Conservation (phyloP, 2,329 filamentous ascomycete genomes). For the Clarireedia hainanense region DNA sequence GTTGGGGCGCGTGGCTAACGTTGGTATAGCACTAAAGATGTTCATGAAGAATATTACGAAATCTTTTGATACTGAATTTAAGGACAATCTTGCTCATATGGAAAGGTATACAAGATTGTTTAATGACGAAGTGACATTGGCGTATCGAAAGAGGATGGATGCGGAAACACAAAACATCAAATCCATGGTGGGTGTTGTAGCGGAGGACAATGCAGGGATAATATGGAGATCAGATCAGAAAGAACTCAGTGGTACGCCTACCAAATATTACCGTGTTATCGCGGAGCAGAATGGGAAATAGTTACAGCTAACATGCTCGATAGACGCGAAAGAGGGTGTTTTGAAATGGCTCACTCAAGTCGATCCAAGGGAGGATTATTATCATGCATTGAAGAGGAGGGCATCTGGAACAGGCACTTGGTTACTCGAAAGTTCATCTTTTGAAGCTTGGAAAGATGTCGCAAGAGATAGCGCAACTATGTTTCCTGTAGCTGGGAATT, state of each 20-base stretch:
- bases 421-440: neutral
- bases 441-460: neutral
- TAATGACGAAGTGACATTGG: conserved; percentile 7
- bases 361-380: conserved; percentile 2
- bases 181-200: neutral
- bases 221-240: neutral
- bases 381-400: neutral
- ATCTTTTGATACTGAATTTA: conserved; percentile 3
- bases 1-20: neutral
- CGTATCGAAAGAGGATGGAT: conserved; percentile 1
- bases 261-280: too few relatives aligned
- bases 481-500: too few relatives aligned
- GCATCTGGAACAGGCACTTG: neutral
- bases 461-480: too few relatives aligned
- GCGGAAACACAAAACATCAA: neutral
- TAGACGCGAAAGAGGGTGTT: neutral
- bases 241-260: neutral
- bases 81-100: conserved; percentile 4
- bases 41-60: conserved; percentile 3
- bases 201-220: neutral
- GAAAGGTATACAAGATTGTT: conserved; percentile 6
- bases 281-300: too few relatives aligned
- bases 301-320: neutral
- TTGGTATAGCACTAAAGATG: neutral
- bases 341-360: conserved; percentile 5